These are phyloP conservation scores for Leptomonas pyrrhocoris DNA, from an alignment of 208 protist species.

Conservation along the genomic window DNA sequence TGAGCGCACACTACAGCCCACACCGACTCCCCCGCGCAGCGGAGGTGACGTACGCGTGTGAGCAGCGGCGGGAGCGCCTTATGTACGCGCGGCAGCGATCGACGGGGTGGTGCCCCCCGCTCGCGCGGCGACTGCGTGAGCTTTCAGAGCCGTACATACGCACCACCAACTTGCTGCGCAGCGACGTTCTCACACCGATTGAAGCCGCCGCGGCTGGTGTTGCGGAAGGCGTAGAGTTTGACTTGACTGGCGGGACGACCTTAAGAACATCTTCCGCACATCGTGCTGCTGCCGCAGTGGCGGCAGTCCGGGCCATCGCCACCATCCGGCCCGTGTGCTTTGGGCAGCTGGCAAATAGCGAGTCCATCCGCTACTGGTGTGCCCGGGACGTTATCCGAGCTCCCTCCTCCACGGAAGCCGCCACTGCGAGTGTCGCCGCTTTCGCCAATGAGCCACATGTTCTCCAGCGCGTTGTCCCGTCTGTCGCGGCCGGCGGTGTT, in stretches of 20 bases:
- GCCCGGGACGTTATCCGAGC: conserved; percentile 44
- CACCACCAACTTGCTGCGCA: conserved; percentile 58
- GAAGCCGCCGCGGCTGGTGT: not conserved
- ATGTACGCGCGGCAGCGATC: conserved; percentile 28
- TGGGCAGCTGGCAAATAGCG: conserved; percentile 56
- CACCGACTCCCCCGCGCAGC: conserved; percentile 61
- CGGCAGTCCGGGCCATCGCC: not conserved
- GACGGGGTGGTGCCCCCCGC: conserved; percentile 48
- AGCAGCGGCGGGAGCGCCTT: conserved; percentile 36
- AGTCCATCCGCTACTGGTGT: conserved; percentile 65
- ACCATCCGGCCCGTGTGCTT: conserved; percentile 60
- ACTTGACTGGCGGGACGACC: no score
- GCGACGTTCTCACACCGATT: conserved; percentile 50
- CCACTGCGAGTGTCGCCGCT: conserved; percentile 14
- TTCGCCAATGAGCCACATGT: conserved; percentile 25
- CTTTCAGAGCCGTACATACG: conserved; percentile 78
- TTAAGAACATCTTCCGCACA: no score
- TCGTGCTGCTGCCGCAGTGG: conserved; percentile 1
- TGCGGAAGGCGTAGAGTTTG: no score
- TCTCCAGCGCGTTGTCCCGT: conserved; percentile 23
- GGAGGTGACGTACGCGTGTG: conserved; percentile 32
- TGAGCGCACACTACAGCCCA: conserved; percentile 66
- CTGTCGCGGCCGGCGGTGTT: conserved; percentile 6
- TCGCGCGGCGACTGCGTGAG: conserved; percentile 62
- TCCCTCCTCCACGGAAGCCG: conserved; percentile 28